phyloP scores from a whole-genome alignment of 306 rosid species.

The Luffa aegyptiaca region DNA sequence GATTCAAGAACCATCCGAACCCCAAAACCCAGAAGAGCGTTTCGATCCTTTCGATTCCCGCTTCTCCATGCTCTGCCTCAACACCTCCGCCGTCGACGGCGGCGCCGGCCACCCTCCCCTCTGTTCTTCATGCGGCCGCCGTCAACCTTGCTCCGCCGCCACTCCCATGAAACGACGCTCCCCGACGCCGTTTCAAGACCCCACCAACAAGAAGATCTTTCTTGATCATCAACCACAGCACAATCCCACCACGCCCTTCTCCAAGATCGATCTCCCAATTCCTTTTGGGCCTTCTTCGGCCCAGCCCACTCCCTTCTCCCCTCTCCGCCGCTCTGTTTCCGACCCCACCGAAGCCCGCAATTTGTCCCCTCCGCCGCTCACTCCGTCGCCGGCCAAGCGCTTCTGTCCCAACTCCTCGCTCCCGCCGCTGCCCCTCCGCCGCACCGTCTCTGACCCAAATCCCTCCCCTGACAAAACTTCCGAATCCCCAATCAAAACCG shows the following conservation, averaged over 20 bases:
- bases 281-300: neutral
- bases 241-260: neutral
- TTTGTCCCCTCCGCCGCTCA: neutral
- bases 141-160: neutral
- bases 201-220: neutral
- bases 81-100: neutral
- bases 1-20: neutral
- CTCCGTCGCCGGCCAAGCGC: neutral
- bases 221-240: constrained; percentile 3
- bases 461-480: neutral
- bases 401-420: neutral
- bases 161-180: constrained; percentile 1
- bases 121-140: constrained; percentile 1
- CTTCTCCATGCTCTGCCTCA: neutral
- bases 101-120: neutral
- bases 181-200: neutral
- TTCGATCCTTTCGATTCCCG: neutral
- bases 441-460: constrained; percentile 10
- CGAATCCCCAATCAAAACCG: neutral
- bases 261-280: constrained; percentile 13
- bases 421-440: constrained; percentile 10
- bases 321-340: constrained; percentile 14
- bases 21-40: neutral
- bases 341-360: neutral
- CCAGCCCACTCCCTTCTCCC: neutral